Percentiles rank a stretch among this genome's conserved stretches.
phyloP scores from a whole-genome alignment of 805 yeast genomes.

The Myxozyma neotropica region DNA sequence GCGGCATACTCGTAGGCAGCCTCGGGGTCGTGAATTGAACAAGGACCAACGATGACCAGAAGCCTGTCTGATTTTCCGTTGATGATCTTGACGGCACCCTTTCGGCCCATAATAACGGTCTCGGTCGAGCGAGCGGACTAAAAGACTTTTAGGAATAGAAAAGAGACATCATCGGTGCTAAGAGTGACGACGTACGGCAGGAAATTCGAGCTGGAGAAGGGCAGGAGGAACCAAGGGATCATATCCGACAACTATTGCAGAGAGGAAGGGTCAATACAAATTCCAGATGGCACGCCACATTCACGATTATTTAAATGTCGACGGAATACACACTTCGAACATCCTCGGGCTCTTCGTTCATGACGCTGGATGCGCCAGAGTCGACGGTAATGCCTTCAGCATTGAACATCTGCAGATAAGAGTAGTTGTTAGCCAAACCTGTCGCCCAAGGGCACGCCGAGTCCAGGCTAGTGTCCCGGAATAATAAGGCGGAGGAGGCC shows the following conservation, averaged over 20 bases:
- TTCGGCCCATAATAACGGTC: conserved; percentile 76
- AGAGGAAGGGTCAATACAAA: too few species aligned
- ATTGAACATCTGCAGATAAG: conserved; percentile 23
- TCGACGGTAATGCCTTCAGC: conserved; percentile 20
- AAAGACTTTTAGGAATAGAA: conserved; percentile 39
- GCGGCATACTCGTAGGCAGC: conserved; percentile 88
- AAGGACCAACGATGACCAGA: conserved; percentile 90
- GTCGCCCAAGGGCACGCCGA: not conserved
- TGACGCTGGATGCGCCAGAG: conserved; percentile 29
- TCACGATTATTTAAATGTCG: not conserved
- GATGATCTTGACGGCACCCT: conserved; percentile 73
- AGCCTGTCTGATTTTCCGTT: conserved; percentile 79
- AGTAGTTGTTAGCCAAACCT: not conserved
- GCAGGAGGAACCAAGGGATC: conserved; percentile 95
- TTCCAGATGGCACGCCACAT: not conserved
- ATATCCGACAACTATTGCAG: conserved; percentile 58
- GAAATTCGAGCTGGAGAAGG: conserved; percentile 80
- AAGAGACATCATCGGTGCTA: not conserved
- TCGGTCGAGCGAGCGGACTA: conserved; percentile 38
- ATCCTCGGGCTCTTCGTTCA: conserved; percentile 37
- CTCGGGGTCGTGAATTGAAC: conserved; percentile 90
- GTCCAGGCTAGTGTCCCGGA: not conserved
- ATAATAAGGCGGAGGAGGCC: not conserved
- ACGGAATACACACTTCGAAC: conserved; percentile 32
- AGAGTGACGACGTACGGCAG: conserved; percentile 40